A percentile compares a stretch with the other conserved stretches of the same genome.
These are phyloP conservation scores for Pythium sp. DNA, from an alignment of 352 stramenopile genomes.

Conservation along the genomic window DNA sequence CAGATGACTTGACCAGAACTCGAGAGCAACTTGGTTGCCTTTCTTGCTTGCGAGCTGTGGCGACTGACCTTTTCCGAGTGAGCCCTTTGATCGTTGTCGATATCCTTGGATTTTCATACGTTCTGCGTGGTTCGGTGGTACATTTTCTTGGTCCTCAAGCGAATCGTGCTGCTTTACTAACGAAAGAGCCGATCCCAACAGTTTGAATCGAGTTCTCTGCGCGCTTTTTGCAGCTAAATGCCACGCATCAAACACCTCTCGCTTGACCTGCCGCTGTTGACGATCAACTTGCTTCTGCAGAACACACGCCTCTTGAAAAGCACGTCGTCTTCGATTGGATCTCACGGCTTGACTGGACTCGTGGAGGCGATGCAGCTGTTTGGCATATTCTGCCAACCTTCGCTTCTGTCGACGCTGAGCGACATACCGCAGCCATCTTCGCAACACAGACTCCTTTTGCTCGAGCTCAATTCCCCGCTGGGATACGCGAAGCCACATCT, in stretches of 20 bases:
- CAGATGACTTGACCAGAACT: conserved; percentile 3
- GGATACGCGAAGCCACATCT: conserved; percentile 10
- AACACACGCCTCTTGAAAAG: conserved; percentile 1
- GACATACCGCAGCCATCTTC: conserved; percentile 9
- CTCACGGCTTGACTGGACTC: neutral
- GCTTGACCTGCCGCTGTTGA: neutral
- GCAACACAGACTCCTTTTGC: neutral
- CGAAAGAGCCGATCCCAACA: neutral
- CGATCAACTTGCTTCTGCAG: neutral
- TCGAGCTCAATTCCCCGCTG: neutral
- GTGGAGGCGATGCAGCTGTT: conserved; percentile 5
- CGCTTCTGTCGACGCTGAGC: conserved; percentile 3
- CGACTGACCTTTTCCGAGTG: neutral
- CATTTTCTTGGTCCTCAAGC: conserved; percentile 4
- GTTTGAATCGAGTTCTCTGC: neutral
- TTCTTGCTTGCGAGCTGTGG: neutral
- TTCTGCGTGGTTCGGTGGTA: neutral
- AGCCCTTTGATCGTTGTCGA: neutral
- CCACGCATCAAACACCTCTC: conserved; percentile 6
- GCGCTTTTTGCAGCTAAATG: conserved; percentile 1
- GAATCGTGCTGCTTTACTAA: neutral
- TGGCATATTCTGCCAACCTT: neutral
- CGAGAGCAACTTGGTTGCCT: neutral
- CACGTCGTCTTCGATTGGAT: neutral
- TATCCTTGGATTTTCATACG: neutral